A percentile compares a stretch with the other conserved stretches of the same genome.
Evolutionary conservation across 169 alveolate genomes (phyloP).

Genomic region (Plasmodium gallinaceum): DNA sequence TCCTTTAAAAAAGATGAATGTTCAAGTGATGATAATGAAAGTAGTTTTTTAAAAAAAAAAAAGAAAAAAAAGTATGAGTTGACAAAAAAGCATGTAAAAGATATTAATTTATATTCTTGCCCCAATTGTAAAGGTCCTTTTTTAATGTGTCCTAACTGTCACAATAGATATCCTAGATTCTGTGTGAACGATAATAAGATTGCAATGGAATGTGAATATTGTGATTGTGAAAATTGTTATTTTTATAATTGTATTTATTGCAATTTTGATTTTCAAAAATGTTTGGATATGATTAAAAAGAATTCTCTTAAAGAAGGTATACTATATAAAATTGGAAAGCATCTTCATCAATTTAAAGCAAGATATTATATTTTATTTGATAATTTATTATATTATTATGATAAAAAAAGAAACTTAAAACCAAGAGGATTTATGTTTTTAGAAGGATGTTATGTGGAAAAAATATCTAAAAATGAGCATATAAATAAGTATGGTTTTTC

Average conservation of each 20-base stretch:
- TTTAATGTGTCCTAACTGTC: conserved; percentile 88
- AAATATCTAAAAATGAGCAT: conserved; percentile 37
- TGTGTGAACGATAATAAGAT: conserved; percentile 79
- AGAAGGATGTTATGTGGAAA: conserved; percentile 91
- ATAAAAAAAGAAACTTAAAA: conserved; percentile 79
- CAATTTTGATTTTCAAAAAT: conserved; percentile 79
- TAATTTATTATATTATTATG: conserved; percentile 88
- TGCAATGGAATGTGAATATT: conserved; percentile 83
- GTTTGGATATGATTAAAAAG: conserved; percentile 73
- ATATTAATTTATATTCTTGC: conserved; percentile 79
- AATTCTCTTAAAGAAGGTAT: conserved; percentile 87
- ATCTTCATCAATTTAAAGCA: conserved; percentile 86
- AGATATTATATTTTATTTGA: conserved; percentile 89
- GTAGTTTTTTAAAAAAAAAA: conserved; percentile 70
- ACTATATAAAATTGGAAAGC: conserved; percentile 88
- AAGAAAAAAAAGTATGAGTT: conserved; percentile 46
- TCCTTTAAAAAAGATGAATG: conserved; percentile 32
- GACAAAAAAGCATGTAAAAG: conserved; percentile 59
- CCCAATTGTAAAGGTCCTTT: conserved; percentile 87
- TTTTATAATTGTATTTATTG: conserved; percentile 76
- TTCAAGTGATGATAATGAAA: conserved; percentile 25
- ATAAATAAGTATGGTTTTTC: conserved; percentile 82
- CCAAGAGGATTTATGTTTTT: conserved; percentile 91
- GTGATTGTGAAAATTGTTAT: conserved; percentile 76
- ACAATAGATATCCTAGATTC: conserved; percentile 80